These are phyloP conservation scores for Globisporangium rhizosaccharum DNA, from an alignment of 352 stramenopile genomes.

Conservation along the genomic window DNA sequence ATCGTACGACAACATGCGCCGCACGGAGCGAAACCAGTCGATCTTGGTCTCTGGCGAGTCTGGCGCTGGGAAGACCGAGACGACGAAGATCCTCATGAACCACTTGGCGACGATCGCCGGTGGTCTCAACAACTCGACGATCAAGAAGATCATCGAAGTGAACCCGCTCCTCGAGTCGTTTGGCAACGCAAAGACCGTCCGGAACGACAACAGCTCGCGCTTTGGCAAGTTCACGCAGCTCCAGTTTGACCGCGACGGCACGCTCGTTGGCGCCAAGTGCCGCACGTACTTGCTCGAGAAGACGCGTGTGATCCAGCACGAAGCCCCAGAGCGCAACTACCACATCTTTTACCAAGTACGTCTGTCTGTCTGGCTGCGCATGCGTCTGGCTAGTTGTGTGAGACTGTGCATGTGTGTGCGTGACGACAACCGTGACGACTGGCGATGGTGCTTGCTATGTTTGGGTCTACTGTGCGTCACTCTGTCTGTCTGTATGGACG, in stretches of 20 bases:
- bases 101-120: conserved; percentile 72
- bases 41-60: conserved; percentile 86
- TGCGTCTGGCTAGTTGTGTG: neutral
- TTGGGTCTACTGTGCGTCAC: too few species aligned
- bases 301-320: conserved; percentile 93
- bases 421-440: too few species aligned
- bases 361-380: neutral
- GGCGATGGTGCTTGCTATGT: too few species aligned
- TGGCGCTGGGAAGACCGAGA: conserved; percentile 87
- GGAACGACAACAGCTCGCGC: conserved; percentile 44
- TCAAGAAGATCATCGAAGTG: conserved; percentile 80
- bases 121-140: conserved; percentile 62
- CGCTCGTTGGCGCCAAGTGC: conserved; percentile 90
- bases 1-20: conserved; percentile 75
- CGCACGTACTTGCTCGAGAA: conserved; percentile 97
- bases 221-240: conserved; percentile 60
- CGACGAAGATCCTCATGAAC: conserved; percentile 88
- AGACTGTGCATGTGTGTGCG: neutral
- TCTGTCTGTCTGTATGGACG: too few species aligned
- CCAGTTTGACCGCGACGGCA: conserved; percentile 47
- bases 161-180: conserved; percentile 85
- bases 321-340: conserved; percentile 92
- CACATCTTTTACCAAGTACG: conserved; percentile 94
- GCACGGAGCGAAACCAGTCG: conserved; percentile 68
- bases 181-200: conserved; percentile 60